Base-by-base conservation (phyloP, 2,329 filamentous ascomycete species). In the Dothistroma septosporum region DNA sequence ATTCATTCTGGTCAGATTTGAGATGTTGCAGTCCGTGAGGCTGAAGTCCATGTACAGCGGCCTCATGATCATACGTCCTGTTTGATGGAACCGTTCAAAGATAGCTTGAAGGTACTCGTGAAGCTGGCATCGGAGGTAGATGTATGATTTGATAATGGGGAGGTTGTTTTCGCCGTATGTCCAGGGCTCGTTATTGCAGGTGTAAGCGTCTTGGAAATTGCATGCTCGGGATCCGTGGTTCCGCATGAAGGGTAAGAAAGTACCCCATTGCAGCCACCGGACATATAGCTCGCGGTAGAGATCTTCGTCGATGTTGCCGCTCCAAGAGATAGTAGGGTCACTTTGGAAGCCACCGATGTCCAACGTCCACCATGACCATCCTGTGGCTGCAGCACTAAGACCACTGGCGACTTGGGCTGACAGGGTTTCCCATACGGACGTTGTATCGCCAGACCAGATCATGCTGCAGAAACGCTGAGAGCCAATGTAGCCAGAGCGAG, bases 1-100 rank as follows among this genome's bases (percentile, higher is more conserved):
- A 57, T 75, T 76, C 14, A 58, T 60, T 19, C 44, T 58, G 0
- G 73, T 73, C 62, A 65, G 58, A 9, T 60, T 35, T 0, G 44
- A 11, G 24, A 72, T 63, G 58, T 65, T 67, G 1, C 66, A 61
- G 59, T 76, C 75, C 0, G 69, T 70, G 10, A 58, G 61, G 37
- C 70, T 66, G 44, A 76, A 76, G 54, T 77, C 75, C 74, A 76
- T 75, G 37, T 72, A 77, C 50, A 77, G 62, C 0, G 75, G 74
- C 0, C 75, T 64, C 73, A 76, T 73, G 12, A 77, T 76, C 66
- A 72, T 72, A 1, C 72, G 57, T 3, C 75, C 72, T 12, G 69
- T 69, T 58, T 66, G 32, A 47, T 72, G 63, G 65, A 77, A 72
- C 60, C 74, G 66, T 35, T 68, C 49, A 62, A 78, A 74, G 16